phyloP scores from a whole-genome alignment of 805 yeast genomes.

The Komagataella ulmi region DNA sequence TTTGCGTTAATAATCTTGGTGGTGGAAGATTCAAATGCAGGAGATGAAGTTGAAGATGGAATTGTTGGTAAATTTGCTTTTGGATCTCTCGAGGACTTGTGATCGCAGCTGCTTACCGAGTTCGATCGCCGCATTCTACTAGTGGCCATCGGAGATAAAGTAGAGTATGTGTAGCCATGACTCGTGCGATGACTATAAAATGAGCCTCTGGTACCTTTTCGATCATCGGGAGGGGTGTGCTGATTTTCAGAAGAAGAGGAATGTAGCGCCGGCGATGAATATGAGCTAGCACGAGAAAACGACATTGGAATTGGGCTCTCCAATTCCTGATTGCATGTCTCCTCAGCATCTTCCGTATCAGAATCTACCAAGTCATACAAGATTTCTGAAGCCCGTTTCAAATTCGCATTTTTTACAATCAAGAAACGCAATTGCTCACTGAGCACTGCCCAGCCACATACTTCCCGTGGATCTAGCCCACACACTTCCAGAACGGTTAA shows the following conservation, averaged over 20 bases:
- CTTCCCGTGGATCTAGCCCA: constrained; percentile 50
- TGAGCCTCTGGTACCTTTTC: not conserved
- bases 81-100: constrained; percentile 1
- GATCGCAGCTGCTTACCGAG: constrained; percentile 1
- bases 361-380: constrained; percentile 38
- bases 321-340: not conserved
- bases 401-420: constrained; percentile 35
- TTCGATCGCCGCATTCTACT: constrained; percentile 5
- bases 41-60: not conserved
- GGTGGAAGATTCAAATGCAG: not conserved
- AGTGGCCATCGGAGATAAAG: not conserved
- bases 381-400: constrained; percentile 39
- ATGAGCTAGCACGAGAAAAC: not conserved
- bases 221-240: not conserved
- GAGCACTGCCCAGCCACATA: constrained; percentile 50
- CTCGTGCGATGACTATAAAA: not conserved
- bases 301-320: not conserved
- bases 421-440: constrained; percentile 42
- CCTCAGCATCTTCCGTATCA: constrained; percentile 22
- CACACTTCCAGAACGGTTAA: constrained; percentile 46
- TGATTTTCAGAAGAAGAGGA: not conserved
- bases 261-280: not conserved
- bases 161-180: not conserved
- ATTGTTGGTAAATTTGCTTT: not conserved
- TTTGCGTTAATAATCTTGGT: not conserved